Evolutionary conservation across 225 moss, liverwort and hornwort genomes (phyloP).

Genomic region (Neckera pumila): DNA sequence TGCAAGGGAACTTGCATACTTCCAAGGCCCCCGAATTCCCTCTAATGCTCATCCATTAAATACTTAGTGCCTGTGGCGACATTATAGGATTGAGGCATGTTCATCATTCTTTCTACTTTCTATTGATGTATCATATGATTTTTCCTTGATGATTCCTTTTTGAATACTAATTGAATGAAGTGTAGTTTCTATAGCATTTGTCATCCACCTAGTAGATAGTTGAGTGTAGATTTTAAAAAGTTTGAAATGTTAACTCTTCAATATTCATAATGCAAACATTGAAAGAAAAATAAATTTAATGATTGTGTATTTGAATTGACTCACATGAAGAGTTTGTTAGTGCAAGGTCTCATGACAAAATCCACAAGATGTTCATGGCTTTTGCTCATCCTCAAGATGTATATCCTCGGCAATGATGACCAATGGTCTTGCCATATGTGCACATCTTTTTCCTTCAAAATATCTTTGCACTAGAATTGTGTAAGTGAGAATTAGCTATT

Average conservation of each 20-base stretch:
- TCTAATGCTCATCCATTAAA: no score
- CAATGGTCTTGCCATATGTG: neutral
- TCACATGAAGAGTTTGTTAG: neutral
- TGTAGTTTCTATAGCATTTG: neutral
- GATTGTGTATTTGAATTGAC: neutral
- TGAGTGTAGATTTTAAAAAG: neutral
- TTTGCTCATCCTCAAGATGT: no score
- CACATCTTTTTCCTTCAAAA: neutral
- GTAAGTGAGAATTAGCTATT: neutral
- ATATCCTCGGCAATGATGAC: neutral
- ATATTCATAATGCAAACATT: neutral
- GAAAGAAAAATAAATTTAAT: neutral
- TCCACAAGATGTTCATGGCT: neutral
- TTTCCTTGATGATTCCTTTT: neutral
- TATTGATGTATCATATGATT: neutral
- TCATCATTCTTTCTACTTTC: no score
- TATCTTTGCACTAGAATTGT: fast-evolving
- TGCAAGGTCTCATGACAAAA: neutral
- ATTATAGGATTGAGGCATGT: neutral
- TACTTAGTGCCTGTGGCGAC: no score
- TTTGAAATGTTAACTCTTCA: neutral
- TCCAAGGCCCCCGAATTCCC: no score
- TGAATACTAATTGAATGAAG: neutral
- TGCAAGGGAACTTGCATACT: no score
- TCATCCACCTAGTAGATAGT: neutral